These are phyloP conservation scores for Fraxinus pennsylvanica DNA, from an alignment of 257 asterid species.

Conservation along the genomic window DNA sequence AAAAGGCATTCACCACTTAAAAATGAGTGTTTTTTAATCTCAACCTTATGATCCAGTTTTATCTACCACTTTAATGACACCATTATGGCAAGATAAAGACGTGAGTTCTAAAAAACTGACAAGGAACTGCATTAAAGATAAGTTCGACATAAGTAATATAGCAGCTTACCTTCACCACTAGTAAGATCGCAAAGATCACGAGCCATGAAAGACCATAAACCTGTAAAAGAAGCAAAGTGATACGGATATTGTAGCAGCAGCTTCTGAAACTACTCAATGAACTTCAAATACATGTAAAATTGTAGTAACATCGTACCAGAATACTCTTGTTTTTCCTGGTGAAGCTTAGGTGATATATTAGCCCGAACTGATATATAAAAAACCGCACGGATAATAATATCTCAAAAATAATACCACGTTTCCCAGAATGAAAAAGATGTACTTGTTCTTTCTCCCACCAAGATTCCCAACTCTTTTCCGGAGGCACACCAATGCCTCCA, in stretches of 20 bases:
- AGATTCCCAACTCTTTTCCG: constrained; percentile 95
- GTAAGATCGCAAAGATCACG: constrained; percentile 61
- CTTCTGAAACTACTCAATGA: not conserved
- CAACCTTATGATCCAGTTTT: not conserved
- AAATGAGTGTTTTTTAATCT: not conserved
- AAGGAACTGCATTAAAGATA: not conserved
- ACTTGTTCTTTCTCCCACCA: constrained; percentile 95
- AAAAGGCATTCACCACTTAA: not conserved
- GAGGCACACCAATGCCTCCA: constrained; percentile 91
- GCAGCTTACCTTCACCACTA: constrained; percentile 66
- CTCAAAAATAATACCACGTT: constrained; percentile 68
- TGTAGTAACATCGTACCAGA: constrained; percentile 49
- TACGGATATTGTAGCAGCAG: not conserved
- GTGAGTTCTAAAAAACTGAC: not conserved
- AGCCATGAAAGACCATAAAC: constrained; percentile 85
- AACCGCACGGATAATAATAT: constrained; percentile 80
- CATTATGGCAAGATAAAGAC: not conserved
- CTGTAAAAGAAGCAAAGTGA: constrained; percentile 43
- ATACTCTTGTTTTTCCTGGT: constrained; percentile 41
- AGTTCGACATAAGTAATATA: not conserved
- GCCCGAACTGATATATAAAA: constrained; percentile 83
- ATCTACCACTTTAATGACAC: too few species aligned
- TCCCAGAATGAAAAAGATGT: constrained; percentile 76
- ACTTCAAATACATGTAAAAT: constrained; percentile 1
- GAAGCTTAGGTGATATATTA: constrained; percentile 82